Conservation (phyloP, 371 early-diverging fungal species). For the Mucor mucedo region DNA sequence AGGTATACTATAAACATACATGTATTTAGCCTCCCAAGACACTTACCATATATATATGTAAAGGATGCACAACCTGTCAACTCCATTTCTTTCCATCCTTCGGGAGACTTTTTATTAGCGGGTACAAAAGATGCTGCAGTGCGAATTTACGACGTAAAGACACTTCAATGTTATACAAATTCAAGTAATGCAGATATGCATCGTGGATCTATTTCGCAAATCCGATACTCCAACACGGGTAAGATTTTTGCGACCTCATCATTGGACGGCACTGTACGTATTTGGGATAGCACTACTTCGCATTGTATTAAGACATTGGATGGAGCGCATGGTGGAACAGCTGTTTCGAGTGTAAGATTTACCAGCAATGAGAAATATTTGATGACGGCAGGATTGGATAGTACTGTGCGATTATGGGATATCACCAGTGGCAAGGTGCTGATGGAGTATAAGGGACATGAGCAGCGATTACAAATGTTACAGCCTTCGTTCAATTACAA, state of each 20-base stretch:
- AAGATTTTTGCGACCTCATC: constrained; percentile 76
- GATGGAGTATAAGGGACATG: constrained; percentile 73
- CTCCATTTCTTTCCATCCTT: constrained; percentile 85
- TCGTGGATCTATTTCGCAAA: constrained; percentile 71
- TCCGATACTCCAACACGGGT: constrained; percentile 78
- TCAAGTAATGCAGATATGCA: constrained; percentile 60
- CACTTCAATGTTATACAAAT: constrained; percentile 77
- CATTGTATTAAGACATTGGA: constrained; percentile 72
- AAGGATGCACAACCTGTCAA: constrained; percentile 74
- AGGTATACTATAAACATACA: constrained; percentile 40
- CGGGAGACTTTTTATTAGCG: constrained; percentile 79
- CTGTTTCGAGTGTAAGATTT: constrained; percentile 74
- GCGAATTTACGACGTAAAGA: constrained; percentile 86
- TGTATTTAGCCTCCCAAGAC: too few relatives aligned
- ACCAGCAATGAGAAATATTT: constrained; percentile 79
- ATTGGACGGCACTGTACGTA: constrained; percentile 84
- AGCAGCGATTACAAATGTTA: constrained; percentile 49
- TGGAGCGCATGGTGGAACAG: constrained; percentile 77
- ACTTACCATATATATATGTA: not conserved
- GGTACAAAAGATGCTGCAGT: constrained; percentile 78
- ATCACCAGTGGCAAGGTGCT: constrained; percentile 70
- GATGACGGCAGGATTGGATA: constrained; percentile 82
- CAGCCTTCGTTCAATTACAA: constrained; percentile 73
- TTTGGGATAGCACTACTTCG: constrained; percentile 87
- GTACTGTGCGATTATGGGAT: constrained; percentile 83